Base-by-base conservation (phyloP, 1,284 basidiomycete genomes). In the Rhodotorula sp. region DNA sequence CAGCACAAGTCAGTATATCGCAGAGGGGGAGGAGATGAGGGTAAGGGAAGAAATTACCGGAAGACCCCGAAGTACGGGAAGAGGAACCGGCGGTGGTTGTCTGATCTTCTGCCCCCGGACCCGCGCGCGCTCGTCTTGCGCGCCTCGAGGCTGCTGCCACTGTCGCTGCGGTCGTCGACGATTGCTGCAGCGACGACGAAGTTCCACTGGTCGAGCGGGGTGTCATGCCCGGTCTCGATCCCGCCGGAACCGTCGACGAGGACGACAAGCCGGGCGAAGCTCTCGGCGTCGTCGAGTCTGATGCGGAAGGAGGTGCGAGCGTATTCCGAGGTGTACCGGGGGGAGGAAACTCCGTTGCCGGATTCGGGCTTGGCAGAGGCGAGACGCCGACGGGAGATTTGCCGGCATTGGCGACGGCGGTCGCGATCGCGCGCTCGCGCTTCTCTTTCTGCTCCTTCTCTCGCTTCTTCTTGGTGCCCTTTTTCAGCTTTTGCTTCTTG, bases 361-460 rank as follows among this genome's bases (percentile, higher is more conserved):
- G 39, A 12, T 43, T 43, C 23, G 43, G 43, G 29, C 34, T 60
- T 43, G 70, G 61, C n/a, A 64, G 52, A 14, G 67, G 64, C 16
- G 67, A 56, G n/a, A 26, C 14, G 3, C 54, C 54, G 54, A 15
- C 26, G 26, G 54, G 54, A 12, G 54, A 67, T 43, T 73, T 46
- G 4, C 75, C 75, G 0, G 73, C 75, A 23, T 75, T 75, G 34
- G 52, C 54, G 46, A 76, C 75, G 7, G 75, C 75, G 1, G 29
- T 34, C 48, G 62, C 26, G 58, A 76, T 69, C 20, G 58, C 47
- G 26, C 48, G 48, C 59, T 54, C 56, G 51, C 58, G 54, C 23
- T 23, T 48, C 51, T 43, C 31, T 16, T 60, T 47, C 46, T 70
- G 63, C 57, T 67, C 66, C 60, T 48, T 62, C 12, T 47, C 29